phyloP scores from a whole-genome alignment of 768 basidiomycete species.

The Amanita pseudoporphyria region DNA sequence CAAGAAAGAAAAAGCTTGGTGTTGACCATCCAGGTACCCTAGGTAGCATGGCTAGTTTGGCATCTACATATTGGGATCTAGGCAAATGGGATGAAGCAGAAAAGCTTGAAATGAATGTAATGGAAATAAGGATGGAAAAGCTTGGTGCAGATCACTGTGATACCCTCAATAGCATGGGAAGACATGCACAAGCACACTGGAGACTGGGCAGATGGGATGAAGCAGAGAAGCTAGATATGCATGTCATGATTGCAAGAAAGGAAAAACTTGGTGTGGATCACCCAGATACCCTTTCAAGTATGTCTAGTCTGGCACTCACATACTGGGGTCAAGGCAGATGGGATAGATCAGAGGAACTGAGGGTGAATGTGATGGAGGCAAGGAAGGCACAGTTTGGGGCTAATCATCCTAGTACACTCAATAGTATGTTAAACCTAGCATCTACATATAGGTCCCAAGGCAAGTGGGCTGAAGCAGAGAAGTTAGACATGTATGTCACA shows the following conservation, averaged over 20 bases:
- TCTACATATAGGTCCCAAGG: not conserved
- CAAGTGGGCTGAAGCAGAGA: not conserved
- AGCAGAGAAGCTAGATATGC: not conserved
- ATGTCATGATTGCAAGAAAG: not conserved
- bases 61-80: not conserved
- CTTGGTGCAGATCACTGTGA: not conserved
- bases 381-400: not conserved
- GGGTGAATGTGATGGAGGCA: not conserved
- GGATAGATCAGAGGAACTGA: not conserved
- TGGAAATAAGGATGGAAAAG: not conserved
- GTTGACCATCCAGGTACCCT: not conserved
- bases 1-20: not conserved
- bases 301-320: not conserved
- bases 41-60: not conserved
- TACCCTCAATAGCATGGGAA: not conserved
- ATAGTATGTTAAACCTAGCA: not conserved
- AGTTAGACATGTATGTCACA: too few species aligned
- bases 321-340: not conserved
- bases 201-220: not conserved
- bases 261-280: not conserved
- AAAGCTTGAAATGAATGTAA: not conserved
- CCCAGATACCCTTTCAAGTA: not conserved
- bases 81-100: not conserved
- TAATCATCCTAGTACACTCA: not conserved
- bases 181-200: not conserved